Conservation (phyloP, 257 asterid genomes). For the Fraxinus americana region DNA sequence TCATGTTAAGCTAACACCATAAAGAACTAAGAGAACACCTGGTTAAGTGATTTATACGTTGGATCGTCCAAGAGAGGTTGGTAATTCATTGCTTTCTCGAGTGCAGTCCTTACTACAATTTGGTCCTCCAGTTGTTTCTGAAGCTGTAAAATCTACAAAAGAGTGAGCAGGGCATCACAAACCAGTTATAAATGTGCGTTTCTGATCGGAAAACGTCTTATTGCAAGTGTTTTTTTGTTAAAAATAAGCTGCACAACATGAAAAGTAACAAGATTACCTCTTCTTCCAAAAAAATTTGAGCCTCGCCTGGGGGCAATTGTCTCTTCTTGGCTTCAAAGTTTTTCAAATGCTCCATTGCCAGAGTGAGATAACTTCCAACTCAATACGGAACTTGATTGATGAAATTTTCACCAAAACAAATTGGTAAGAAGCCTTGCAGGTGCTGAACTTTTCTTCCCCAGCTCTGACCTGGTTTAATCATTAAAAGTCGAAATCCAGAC, state of each 20-base stretch:
- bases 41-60: slow-evolving; percentile 45
- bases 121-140: slow-evolving; percentile 62
- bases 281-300: slow-evolving; percentile 46
- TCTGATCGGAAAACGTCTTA: too few species aligned
- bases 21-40: slow-evolving; percentile 39
- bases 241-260: too few species aligned
- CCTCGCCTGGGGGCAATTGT: slow-evolving; percentile 45
- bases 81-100: slow-evolving; percentile 53
- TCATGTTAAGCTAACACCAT: not conserved
- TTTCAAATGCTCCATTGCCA: slow-evolving; percentile 38
- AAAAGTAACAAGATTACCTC: slow-evolving; percentile 45
- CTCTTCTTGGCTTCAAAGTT: slow-evolving; percentile 54
- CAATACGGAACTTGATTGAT: not conserved
- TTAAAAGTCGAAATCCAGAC: not conserved
- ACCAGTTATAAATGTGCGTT: too few species aligned
- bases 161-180: not conserved
- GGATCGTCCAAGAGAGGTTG: slow-evolving; percentile 54
- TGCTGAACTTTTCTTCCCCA: slow-evolving; percentile 30
- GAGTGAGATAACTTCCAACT: not conserved
- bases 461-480: not conserved
- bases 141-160: slow-evolving; percentile 55
- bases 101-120: slow-evolving; percentile 46
- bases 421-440: slow-evolving; percentile 24
- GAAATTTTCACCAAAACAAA: slow-evolving; percentile 25
- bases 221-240: too few species aligned